Evolutionary conservation across 768 basidiomycete genomes (phyloP), one percentile per base, ranked within the genome.

Genomic region (Lactifluus piperatus): DNA sequence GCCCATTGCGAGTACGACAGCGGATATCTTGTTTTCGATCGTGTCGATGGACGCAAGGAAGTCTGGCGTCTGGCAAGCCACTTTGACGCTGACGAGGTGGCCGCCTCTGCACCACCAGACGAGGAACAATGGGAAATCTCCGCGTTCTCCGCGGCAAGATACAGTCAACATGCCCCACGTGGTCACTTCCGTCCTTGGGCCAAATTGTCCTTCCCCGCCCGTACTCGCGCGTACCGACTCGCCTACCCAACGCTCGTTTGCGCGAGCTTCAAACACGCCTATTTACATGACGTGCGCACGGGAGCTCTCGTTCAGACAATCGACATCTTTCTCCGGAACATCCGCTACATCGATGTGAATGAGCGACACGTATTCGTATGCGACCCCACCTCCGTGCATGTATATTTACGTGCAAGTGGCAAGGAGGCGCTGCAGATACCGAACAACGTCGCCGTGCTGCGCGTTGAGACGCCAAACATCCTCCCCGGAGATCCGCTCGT

Each of bases 1-100:
- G 87, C 88, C 0, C 88, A 91, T 65, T 79, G 81, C 63, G 90
- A 91, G 69, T 92, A 89, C 62, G 81, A 75, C 14, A 71, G 78
- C 29, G 89, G 90, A 9, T 89, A 80, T 66, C 72, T 90, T 48
- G 72, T 91, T 48, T 87, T 89, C 67, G 85, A 90, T 65, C 79
- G 84, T 30, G 46, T 68, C 22, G 77, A 75, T 29, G 76, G 77
- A 9, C 66, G 71, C 62, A 85, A 85, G 62, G 90, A 92, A 68
- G 81, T 90, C 14, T 92, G 89, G 90, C 74, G 84, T 29, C 76
- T 66, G 27, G 65, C 74, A 6, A 64, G 72, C 4, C 72, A 75
- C 37, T 43, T 57, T 52, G 30, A 36, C 14, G 51, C 45, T 45
- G 63, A 22, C 32, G 57, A 64, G 22, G 45, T 45, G 1, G 41